These are phyloP conservation scores for Backusella circina DNA, from an alignment of 192 early-diverging fungal genomes.

Conservation along the genomic window DNA sequence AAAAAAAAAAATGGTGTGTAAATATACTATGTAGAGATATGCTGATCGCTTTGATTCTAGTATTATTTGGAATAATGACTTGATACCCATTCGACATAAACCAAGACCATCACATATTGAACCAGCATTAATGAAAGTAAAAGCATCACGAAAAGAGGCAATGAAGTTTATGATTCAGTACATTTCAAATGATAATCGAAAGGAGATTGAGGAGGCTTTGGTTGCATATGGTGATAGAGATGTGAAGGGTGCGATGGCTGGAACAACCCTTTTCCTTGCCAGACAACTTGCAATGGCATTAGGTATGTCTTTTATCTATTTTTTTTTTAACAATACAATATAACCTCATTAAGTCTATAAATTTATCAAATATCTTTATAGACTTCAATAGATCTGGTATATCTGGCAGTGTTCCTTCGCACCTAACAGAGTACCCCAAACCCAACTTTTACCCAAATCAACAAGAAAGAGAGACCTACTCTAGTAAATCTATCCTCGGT, in stretches of 20 bases:
- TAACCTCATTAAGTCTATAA: conserved; percentile 44
- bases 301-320: neutral
- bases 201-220: conserved; percentile 56
- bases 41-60: conserved; percentile 19
- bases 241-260: conserved; percentile 38
- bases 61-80: conserved; percentile 47
- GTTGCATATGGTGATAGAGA: conserved; percentile 49
- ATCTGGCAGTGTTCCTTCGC: neutral
- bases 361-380: conserved; percentile 15
- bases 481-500: neutral
- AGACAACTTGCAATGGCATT: conserved; percentile 60
- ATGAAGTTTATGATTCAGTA: conserved; percentile 55
- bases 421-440: neutral
- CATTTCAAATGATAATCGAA: conserved; percentile 53
- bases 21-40: neutral
- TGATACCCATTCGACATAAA: conserved; percentile 34
- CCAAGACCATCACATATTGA: conserved; percentile 37
- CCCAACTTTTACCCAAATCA: neutral
- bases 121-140: neutral
- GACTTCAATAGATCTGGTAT: neutral
- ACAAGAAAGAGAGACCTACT: neutral
- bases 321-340: conserved; percentile 32
- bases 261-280: conserved; percentile 50
- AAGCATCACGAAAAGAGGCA: neutral
- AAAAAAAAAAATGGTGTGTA: neutral